Evolutionary conservation across 2,329 filamentous ascomycete species (phyloP), one percentile per base, ranked within the genome.

Genomic region (Fusarium camptoceras): DNA sequence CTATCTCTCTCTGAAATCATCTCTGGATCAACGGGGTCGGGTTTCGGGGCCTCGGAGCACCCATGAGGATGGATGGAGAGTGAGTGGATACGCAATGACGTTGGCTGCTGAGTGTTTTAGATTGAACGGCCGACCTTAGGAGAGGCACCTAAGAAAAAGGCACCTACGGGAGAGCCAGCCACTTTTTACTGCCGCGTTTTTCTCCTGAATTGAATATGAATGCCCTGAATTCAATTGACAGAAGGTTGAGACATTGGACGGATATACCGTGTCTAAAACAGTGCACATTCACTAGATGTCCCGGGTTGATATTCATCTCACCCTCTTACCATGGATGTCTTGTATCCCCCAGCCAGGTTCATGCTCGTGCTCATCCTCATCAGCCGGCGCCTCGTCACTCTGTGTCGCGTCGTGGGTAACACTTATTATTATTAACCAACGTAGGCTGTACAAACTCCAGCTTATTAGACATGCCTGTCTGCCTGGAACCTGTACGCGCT

Each of bases 51-150:
- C 69, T 76, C 75, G 73, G 75, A 70, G 71, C 62, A 41, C 34
- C 49, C 49, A 51, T 51, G 41, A 27, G 34, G 34, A 37, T 41
- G 49, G 49, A 51, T 25, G 48, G 30, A n/a, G 20, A 24, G 48
- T 46, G 55, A 34, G 75, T 76, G 75, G 75, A 62, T 70, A 73
- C 67, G 65, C 63, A 70, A 77, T 77, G 75, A 77, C 75, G 75
- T 75, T 73, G 68, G 59, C 57, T 68, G 59, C 51, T 48, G 54
- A 62, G 50, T 58, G 41, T 60, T 62, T 15, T 54, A 28, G 49
- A 50, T 31, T 14, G 30, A 37, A 37, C 49, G 30, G 31, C 31
- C 41, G 22, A 42, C 34, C 49, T 42, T 16, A 43, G 20, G 41
- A 22, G 22, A 43, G 41, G 14, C 34, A 37, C 34, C 10, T 37